phyloP scores from a whole-genome alignment of 148 eudicot species.

The Vaccinium vitisidaea region DNA sequence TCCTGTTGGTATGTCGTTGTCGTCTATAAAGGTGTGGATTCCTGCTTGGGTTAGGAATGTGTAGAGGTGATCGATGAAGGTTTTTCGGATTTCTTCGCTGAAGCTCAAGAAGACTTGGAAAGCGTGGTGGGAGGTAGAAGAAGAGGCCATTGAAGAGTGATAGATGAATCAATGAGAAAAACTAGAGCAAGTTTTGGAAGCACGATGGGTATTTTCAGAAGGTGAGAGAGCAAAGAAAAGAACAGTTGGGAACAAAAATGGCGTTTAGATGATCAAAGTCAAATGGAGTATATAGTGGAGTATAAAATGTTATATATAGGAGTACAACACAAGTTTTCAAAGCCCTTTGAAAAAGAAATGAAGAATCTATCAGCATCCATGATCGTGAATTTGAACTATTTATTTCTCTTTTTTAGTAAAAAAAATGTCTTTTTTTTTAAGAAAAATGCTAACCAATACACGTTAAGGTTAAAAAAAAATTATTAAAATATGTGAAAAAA shows the following conservation, averaged over 20 bases:
- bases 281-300: too few relatives aligned
- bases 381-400: too few relatives aligned
- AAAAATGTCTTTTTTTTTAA: too few relatives aligned
- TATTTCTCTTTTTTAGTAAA: too few relatives aligned
- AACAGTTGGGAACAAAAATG: not conserved
- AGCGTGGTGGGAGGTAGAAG: not conserved
- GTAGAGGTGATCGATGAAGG: slow-evolving; percentile 12
- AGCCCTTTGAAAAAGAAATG: too few relatives aligned
- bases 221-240: not conserved
- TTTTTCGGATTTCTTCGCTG: not conserved
- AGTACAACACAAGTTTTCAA: too few relatives aligned
- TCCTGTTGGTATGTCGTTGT: not conserved
- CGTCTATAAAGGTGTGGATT: not conserved
- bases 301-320: too few relatives aligned
- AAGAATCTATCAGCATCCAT: too few relatives aligned
- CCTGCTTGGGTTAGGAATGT: not conserved
- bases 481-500: too few relatives aligned
- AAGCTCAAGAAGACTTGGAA: slow-evolving; percentile 7
- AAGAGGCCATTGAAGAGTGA: not conserved
- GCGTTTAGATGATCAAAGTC: not conserved
- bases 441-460: too few relatives aligned
- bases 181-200: not conserved
- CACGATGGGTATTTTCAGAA: not conserved
- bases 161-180: not conserved
- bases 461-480: too few relatives aligned